phyloP scores from a whole-genome alignment of 208 protist species.

The Leishmania tropica region DNA sequence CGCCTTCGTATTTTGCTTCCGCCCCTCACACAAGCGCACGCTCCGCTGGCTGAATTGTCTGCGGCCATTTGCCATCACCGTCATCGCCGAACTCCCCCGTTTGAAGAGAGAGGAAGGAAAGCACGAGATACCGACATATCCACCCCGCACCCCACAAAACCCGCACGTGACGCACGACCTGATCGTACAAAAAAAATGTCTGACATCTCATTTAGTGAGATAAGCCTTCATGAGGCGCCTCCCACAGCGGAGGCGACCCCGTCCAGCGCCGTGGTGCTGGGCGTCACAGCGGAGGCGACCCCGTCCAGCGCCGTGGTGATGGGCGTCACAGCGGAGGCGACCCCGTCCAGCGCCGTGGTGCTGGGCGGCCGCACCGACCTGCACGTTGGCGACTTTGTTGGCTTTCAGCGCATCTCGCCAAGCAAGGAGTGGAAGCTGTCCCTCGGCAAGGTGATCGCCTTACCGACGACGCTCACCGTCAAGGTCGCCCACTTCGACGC shows the following conservation, averaged over 20 bases:
- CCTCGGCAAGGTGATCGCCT: conserved; percentile 62
- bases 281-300: too few species aligned
- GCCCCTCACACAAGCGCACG: too few species aligned
- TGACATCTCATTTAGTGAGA: background rate
- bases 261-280: conserved; percentile 4
- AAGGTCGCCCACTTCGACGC: conserved; percentile 67
- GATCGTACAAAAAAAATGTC: background rate
- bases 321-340: background rate
- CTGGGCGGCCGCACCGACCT: conserved; percentile 37
- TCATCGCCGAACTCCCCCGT: too few species aligned
- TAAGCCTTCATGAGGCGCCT: background rate
- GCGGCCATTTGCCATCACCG: too few species aligned
- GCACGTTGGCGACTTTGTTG: conserved; percentile 74
- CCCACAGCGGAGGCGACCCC: background rate
- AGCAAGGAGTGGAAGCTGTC: conserved; percentile 57
- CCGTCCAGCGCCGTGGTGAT: conserved; percentile 7
- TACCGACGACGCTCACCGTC: conserved; percentile 56
- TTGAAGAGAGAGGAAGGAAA: background rate
- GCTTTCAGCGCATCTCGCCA: conserved; percentile 64
- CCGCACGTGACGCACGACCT: background rate
- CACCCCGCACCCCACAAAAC: background rate
- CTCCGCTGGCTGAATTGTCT: too few species aligned
- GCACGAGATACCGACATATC: too few species aligned
- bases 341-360: background rate
- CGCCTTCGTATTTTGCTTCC: too few species aligned